These are phyloP conservation scores for Coemansia sp. DNA, from an alignment of 192 early-diverging fungal species.

Conservation along the genomic window DNA sequence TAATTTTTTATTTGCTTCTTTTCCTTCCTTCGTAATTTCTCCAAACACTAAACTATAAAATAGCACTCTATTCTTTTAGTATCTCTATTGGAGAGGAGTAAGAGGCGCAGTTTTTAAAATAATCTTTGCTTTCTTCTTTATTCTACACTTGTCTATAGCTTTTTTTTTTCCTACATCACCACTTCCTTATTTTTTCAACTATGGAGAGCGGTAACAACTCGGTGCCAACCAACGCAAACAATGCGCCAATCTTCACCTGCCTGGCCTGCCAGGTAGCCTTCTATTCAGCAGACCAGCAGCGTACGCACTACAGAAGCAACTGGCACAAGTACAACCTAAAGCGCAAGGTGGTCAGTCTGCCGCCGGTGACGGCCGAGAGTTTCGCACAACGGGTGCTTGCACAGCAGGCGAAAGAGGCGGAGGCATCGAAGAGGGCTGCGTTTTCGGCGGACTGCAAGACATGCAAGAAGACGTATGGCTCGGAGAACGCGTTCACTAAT, in stretches of 20 bases:
- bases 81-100: neutral
- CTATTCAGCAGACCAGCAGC: constrained; percentile 80
- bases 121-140: neutral
- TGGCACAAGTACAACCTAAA: constrained; percentile 99
- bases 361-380: constrained; percentile 77
- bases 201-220: neutral
- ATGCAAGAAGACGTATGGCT: constrained; percentile 69
- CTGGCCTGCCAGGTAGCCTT: constrained; percentile 94
- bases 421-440: constrained; percentile 45
- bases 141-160: neutral
- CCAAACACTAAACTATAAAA: neutral
- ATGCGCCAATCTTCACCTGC: constrained; percentile 71
- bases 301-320: constrained; percentile 91
- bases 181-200: neutral
- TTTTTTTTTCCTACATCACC: neutral
- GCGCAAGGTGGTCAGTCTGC: constrained; percentile 90
- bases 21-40: too few species aligned
- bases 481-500: constrained; percentile 85
- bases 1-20: constrained; percentile 9
- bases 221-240: constrained; percentile 50
- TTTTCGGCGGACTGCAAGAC: constrained; percentile 53
- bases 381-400: constrained; percentile 77
- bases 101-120: too few species aligned
- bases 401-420: constrained; percentile 58
- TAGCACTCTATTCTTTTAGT: neutral